Percentiles rank a stretch among this genome's conserved stretches.
phyloP scores from a whole-genome alignment of 192 early-diverging fungal species.

The Cladochytrium replicatum region DNA sequence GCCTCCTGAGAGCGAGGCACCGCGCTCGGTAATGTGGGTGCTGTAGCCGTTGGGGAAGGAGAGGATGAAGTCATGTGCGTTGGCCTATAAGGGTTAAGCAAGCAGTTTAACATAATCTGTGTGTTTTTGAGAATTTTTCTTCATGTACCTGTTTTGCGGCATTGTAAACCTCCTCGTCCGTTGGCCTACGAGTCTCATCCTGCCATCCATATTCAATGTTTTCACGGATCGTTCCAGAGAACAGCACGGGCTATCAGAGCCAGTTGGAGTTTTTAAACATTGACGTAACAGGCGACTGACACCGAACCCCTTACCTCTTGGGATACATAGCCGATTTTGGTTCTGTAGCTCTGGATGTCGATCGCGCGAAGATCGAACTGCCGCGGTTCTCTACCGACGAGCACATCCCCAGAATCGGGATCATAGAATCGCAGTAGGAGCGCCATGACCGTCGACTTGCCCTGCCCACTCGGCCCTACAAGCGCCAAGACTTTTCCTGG shows the following conservation, averaged over 20 bases:
- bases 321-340: constrained; percentile 66
- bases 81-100: constrained; percentile 50
- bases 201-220: constrained; percentile 69
- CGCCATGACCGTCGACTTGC: constrained; percentile 13
- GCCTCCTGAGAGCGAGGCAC: constrained; percentile 31
- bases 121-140: no score
- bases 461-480: constrained; percentile 10
- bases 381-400: constrained; percentile 1
- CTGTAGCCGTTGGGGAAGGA: constrained; percentile 48
- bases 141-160: constrained; percentile 64
- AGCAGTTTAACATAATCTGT: no score
- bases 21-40: constrained; percentile 28
- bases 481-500: constrained; percentile 49
- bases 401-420: not conserved
- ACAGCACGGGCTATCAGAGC: constrained; percentile 80
- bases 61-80: constrained; percentile 57
- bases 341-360: constrained; percentile 59
- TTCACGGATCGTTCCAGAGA: constrained; percentile 78
- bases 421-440: constrained; percentile 15
- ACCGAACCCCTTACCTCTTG: no score
- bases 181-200: constrained; percentile 28
- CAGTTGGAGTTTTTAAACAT: no score
- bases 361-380: constrained; percentile 57
- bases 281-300: no score
- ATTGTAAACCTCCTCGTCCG: constrained; percentile 52